phyloP scores from a whole-genome alignment of 148 eudicot genomes.

The Camellia lanceoleosa region DNA sequence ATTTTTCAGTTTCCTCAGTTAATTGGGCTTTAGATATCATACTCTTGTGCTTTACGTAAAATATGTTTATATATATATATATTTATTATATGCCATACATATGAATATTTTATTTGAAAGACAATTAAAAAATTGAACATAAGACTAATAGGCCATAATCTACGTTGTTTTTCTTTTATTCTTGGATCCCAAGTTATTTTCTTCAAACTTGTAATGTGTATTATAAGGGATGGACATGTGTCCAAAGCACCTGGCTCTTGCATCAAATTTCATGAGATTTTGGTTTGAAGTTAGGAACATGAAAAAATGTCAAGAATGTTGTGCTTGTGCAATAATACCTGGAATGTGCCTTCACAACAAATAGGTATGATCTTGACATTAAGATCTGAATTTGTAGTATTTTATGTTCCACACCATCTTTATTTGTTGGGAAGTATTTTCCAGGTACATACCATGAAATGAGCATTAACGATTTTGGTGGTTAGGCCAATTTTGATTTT shows the following conservation, averaged over 20 bases:
- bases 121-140: no score
- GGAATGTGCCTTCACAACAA: not conserved
- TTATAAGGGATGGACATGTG: not conserved
- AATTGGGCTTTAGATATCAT: not conserved
- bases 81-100: no score
- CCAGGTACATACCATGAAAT: not conserved
- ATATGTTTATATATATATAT: no score
- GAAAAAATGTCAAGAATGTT: not conserved
- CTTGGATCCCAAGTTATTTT: no score
- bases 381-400: not conserved
- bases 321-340: not conserved
- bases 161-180: no score
- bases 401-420: not conserved
- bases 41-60: no score
- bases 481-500: conserved; percentile 2
- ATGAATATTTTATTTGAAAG: no score
- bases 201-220: not conserved
- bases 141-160: no score
- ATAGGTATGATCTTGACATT: not conserved
- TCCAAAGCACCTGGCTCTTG: not conserved
- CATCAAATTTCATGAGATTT: not conserved
- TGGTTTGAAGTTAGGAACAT: not conserved
- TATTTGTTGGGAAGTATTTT: not conserved
- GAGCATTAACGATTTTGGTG: not conserved
- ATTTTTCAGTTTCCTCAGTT: not conserved